Conservation (phyloP, 495 filamentous ascomycete species). For the Aspergillus olivimuriae region DNA sequence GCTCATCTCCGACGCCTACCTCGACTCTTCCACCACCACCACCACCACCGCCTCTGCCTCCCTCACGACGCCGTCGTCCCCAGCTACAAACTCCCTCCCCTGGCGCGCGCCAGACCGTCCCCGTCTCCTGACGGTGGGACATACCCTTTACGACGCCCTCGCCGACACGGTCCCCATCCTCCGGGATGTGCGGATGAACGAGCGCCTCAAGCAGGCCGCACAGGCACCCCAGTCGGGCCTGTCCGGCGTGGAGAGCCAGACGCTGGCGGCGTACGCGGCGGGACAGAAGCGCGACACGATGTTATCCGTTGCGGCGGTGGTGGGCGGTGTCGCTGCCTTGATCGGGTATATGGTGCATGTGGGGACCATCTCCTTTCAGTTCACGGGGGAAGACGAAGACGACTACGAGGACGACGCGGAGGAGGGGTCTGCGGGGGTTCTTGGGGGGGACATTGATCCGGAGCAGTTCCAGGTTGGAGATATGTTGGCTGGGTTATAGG, state of each 20-base stretch:
- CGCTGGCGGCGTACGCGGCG: conserved; percentile 21
- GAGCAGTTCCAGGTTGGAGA: conserved; percentile 13
- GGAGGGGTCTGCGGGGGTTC: conserved; percentile 6
- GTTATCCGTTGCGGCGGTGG: conserved; percentile 31
- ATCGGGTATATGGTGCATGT: conserved; percentile 37
- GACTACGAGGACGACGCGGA: conserved; percentile 15
- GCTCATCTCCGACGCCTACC: conserved; percentile 24
- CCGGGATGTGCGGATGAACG: conserved; percentile 30
- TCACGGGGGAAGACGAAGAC: conserved; percentile 6
- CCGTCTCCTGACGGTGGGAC: conserved; percentile 27
- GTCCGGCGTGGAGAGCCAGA: conserved; percentile 17
- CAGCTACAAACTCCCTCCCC: conserved; percentile 17
- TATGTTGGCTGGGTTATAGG: conserved; percentile 13
- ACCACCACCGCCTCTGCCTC: too few relatives aligned
- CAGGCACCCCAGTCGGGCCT: conserved; percentile 23
- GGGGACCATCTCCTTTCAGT: conserved; percentile 18
- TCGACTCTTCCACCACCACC: too few relatives aligned
- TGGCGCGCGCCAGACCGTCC: conserved; percentile 33
- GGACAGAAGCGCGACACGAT: conserved; percentile 30
- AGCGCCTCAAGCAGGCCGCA: conserved; percentile 26
- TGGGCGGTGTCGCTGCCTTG: conserved; percentile 29
- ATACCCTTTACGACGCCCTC: conserved; percentile 30
- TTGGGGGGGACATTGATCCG: conserved; percentile 2
- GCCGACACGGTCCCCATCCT: conserved; percentile 38
- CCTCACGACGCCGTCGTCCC: conserved; percentile 3